Conservation (phyloP, 1,284 basidiomycete genomes). For the Sanghuangporus sanghuang region DNA sequence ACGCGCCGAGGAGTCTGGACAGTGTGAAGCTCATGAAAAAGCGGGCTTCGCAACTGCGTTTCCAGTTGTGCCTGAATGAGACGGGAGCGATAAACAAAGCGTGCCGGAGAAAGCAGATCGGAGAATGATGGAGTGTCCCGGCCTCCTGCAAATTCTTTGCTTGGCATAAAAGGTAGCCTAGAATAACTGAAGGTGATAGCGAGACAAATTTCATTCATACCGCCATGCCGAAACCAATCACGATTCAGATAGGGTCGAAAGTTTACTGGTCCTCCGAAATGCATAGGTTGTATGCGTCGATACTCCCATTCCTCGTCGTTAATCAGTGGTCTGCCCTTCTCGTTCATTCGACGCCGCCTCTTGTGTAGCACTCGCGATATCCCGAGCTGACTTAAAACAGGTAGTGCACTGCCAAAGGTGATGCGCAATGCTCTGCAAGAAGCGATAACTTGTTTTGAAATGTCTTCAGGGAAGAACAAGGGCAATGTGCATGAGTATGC, state of each 20-base stretch:
- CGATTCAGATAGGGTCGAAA: constrained; percentile 45
- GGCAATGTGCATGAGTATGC: constrained; percentile 29
- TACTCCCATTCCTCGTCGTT: constrained; percentile 47
- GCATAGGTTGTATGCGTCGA: constrained; percentile 45
- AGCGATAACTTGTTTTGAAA: constrained; percentile 27
- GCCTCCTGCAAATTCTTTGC: background rate
- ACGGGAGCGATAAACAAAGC: constrained; percentile 42
- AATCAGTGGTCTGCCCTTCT: constrained; percentile 25
- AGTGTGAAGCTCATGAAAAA: constrained; percentile 40
- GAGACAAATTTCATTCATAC: constrained; percentile 37
- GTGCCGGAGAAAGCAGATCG: constrained; percentile 36
- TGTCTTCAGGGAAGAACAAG: constrained; percentile 25
- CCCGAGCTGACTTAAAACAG: constrained; percentile 49
- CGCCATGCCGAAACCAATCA: constrained; percentile 44
- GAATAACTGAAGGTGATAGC: constrained; percentile 41
- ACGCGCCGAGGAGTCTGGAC: constrained; percentile 27
- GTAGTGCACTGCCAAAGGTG: constrained; percentile 48
- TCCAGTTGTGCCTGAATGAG: constrained; percentile 34
- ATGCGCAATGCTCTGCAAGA: constrained; percentile 38
- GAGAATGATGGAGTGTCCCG: constrained; percentile 30
- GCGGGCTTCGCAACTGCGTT: constrained; percentile 35
- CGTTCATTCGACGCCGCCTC: constrained; percentile 35
- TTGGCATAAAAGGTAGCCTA: constrained; percentile 47
- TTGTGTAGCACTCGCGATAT: constrained; percentile 47
- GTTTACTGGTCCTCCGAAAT: constrained; percentile 45